Evolutionary conservation across 164 flowering plant species (phyloP), one percentile per base, ranked within the genome.

Genomic region (Magnolia kwangsiensis): DNA sequence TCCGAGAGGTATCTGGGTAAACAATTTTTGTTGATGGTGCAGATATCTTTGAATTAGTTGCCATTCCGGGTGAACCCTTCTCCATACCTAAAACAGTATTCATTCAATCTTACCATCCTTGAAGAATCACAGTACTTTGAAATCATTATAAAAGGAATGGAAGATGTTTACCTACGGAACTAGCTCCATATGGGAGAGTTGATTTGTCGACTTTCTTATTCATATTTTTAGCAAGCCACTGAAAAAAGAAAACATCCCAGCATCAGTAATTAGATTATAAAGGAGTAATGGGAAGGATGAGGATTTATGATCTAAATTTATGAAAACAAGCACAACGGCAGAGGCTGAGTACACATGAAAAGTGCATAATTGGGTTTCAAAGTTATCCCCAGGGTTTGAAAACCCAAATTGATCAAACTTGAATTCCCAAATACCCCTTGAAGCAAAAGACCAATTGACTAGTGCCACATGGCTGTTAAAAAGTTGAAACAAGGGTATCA

Each of bases 141-240:
- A 55, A 72, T 49, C 74, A 70, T 21, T 66, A 82, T 63, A 65
- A 3, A 66, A 13, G 8, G 71, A 67, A 73, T 24, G 64, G 50
- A 67, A 74, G 29, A 18, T 50, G 7, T 19, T 8, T 84, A 93
- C 95, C 95, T 79, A 77, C 23, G 72, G 80, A 77, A 37, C 82
- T 84, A 72, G 82, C 69, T 78, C 91, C 99, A 85, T 85, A 84
- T 18, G 80, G 77, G 66, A 87, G 75, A 78, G 78, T 67, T 55
- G 87, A 59, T 80, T 84, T 92, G 76, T 92, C 98, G 19, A 64
- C 78, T 83, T 87, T 92, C 86, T 89, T 95, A 71, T 77, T 85
- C 19, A 85, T 78, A 76, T 87, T 92, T 79, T 79, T 95, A 19
- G 85, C 85, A 67, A 95, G 98, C 97, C 92, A 91, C 99, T 95